Conservation (phyloP, 176 grass and related monocot species). For the Dendrocalamus sinicus region DNA sequence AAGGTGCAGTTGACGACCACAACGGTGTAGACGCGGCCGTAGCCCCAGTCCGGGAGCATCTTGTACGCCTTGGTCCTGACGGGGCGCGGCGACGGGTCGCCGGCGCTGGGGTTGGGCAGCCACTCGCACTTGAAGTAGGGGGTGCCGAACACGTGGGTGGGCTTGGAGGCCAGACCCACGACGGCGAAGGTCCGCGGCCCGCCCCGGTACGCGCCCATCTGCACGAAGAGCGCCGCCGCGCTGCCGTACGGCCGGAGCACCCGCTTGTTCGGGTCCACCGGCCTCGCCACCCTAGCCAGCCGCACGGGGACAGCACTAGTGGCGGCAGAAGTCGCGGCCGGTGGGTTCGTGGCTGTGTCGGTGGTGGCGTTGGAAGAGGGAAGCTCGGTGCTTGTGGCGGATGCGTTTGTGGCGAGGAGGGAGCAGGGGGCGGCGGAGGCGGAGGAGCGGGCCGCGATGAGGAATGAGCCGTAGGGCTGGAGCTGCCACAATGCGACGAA, state of each 20-base stretch:
- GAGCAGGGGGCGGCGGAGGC: slow-evolving; percentile 33
- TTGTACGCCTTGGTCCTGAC: slow-evolving; percentile 83
- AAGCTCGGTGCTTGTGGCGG: neutral
- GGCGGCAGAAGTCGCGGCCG: neutral
- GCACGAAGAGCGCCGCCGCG: slow-evolving; percentile 84
- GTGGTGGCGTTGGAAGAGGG: neutral
- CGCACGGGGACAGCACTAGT: neutral
- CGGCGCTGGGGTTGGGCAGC: slow-evolving; percentile 54
- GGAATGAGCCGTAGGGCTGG: slow-evolving; percentile 73
- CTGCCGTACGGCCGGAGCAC: slow-evolving; percentile 69
- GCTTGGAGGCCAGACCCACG: slow-evolving; percentile 85
- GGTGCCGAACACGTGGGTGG: slow-evolving; percentile 70
- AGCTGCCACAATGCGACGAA: slow-evolving; percentile 84
- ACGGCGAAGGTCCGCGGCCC: slow-evolving; percentile 73
- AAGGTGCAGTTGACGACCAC: slow-evolving; percentile 96
- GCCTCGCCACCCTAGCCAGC: neutral
- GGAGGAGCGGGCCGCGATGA: slow-evolving; percentile 49
- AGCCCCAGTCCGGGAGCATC: slow-evolving; percentile 94
- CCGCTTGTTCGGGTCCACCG: slow-evolving; percentile 65
- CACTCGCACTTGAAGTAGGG: slow-evolving; percentile 99
- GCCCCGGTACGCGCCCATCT: slow-evolving; percentile 89
- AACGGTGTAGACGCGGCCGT: slow-evolving; percentile 87
- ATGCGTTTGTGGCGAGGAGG: slow-evolving; percentile 8
- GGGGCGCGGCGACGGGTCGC: slow-evolving; percentile 48
- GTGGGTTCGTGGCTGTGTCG: neutral